phyloP scores from a whole-genome alignment of 768 basidiomycete genomes.

The Daedaleopsis nitida region DNA sequence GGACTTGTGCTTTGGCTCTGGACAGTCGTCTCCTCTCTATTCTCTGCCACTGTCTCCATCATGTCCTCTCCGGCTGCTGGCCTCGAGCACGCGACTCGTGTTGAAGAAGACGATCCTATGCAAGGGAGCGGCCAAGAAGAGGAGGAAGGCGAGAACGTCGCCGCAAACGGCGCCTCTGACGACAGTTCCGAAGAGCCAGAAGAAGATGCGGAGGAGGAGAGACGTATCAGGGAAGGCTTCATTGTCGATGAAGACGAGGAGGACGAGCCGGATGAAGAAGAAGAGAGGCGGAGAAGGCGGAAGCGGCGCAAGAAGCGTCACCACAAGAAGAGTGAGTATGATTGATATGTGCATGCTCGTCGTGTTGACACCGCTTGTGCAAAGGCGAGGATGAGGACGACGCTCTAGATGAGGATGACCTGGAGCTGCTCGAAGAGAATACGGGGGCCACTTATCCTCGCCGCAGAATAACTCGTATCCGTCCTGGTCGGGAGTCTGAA shows the following conservation, averaged over 20 bases:
- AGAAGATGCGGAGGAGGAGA: conserved; percentile 88
- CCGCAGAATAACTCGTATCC: conserved; percentile 65
- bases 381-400: conserved; percentile 58
- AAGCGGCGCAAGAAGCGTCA: conserved; percentile 70
- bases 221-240: conserved; percentile 81
- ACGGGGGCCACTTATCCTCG: conserved; percentile 71
- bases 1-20: conserved; percentile 7
- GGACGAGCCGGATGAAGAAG: conserved; percentile 67
- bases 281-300: conserved; percentile 61
- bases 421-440: conserved; percentile 84
- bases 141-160: conserved; percentile 59
- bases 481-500: conserved; percentile 72
- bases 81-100: conserved; percentile 29
- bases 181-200: conserved; percentile 91
- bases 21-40: conserved; percentile 5
- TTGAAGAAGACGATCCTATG: conserved; percentile 64
- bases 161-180: conserved; percentile 56
- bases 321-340: conserved; percentile 47
- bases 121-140: conserved; percentile 44
- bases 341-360: conserved; percentile 8
- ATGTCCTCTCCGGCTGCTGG: conserved; percentile 47
- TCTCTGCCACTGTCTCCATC: conserved; percentile 21
- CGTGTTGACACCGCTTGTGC: conserved; percentile 11
- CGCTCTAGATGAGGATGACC: conserved; percentile 78
- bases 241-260: conserved; percentile 92